Base-by-base conservation (phyloP, 805 yeast genomes). In the Saturnispora silvae region DNA sequence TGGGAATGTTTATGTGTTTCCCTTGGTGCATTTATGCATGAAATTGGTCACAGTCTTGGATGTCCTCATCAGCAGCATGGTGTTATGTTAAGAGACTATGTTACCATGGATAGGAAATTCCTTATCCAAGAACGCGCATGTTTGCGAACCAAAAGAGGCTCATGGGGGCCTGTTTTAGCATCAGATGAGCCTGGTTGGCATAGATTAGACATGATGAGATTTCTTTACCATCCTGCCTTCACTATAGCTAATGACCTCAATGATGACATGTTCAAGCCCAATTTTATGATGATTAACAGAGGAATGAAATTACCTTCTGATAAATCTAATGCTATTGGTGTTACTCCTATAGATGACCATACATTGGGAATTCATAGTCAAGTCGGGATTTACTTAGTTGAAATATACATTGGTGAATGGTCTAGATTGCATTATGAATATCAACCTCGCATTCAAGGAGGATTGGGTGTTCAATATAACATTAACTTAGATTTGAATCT, bases 21-120 rank as follows among this genome's bases (percentile, higher is more conserved):
- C 1, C 53, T 83, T 48, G 97, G 98, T 31, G 96, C 97, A 0
- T 87, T 86, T 49, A 68, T 87, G 80, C 97, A 89, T 57, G 97
- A 89, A 54, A 79, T 89, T 35, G 97, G 98, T 1, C 97, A 89
- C 55, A 61, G 75, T 20, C 63, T 89, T 29, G 95, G 96, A 1
- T 81, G 89, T 45, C 96, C 97, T 1, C 97, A 89, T 59, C 92
- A 86, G 56, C 81, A 77, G 11, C 64, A 68, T 46, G 97, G 97
- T 15, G 81, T 89, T 20, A 92, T 89, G 97, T 60, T 85, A 27
- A 67, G 96, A 40, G 95, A 81, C 40, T 92, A 87, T 53, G 65
- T 77, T 16, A 73, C 78, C 41, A 72, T 85, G 67, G 81, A 86
- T 56, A 67, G 97, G 40, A 74, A 84, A 9, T 92, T 86, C 52